Evolutionary conservation across 2,329 filamentous ascomycete genomes (phyloP), one percentile per base, ranked within the genome.

Genomic region (Pyricularia grisea): DNA sequence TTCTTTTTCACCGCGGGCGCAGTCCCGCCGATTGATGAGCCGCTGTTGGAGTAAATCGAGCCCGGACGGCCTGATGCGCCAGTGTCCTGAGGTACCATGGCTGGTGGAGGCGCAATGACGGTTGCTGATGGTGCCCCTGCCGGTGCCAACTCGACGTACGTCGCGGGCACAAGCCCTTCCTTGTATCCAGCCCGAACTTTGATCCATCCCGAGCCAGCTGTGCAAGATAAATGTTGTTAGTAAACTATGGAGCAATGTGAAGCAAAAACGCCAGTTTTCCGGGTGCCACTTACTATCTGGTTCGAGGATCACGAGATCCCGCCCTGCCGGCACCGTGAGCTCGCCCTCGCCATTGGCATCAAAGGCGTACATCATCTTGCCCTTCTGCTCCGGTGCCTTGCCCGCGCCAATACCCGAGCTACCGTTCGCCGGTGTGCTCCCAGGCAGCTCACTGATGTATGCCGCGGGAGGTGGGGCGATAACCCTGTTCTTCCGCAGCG

Each of bases 151-250:
- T 98, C 94, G 64, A 97, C 83, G 77, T 99, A 99, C 6, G 89
- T 86, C 6, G 93, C 87, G 0, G 95, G 95, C 0, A 99, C 94
- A 30, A 98, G 85, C 55, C 95, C 95, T 80, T 94, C 90, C 73
- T 89, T 88, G 73, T 85, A 86, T 23, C 90, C 91, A 42, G 86
- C 85, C 67, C 91, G 90, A 70, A 99, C 88, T 78, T 91, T 94
- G 74, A 93, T 87, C 95, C 95, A 99, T 61, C 95, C 95, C 60
- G 90, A 89, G 70, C 94, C 94, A 79, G 97, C 94, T 97, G 73
- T 28, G 33, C 67, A 66, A 28, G 30, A 63, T 68, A 71, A 27
- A 31, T 27, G 12, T 78, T 73, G 81, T 79, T 73, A 74, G 76
- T 67, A 68, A 70, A 70, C 66, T 74, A 72, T 27, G 14, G 20